Evolutionary conservation across 2,329 filamentous ascomycete species (phyloP), one percentile per base, ranked within the genome.

Genomic region (Fusarium nisikadoi): DNA sequence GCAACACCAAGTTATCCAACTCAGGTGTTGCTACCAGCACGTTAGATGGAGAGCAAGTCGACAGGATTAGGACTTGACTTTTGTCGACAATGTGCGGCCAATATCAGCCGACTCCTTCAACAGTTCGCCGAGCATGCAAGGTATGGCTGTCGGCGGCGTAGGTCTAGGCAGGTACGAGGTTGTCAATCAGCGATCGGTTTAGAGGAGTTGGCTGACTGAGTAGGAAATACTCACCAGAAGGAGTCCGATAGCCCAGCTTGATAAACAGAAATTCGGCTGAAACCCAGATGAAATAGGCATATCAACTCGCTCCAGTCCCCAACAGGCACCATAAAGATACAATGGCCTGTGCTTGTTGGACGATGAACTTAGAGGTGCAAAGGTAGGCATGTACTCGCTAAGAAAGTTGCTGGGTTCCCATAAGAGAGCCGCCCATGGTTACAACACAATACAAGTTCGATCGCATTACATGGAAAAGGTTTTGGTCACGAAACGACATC

Each of bases 231-330:
- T 19, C 35, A 11, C 2, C 35, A 36, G 35, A 36, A 31, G 33
- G 11, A 50, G 16, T 33, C 6, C 13, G 1, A 4, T 5, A 2
- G 1, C 13, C 13, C n/a, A 7, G 46, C 8, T 33, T 23, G 46
- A 19, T 16, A 16, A 23, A 14, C 6, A 12, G 6, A 4, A 23
- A 12, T 23, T 50, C 16, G 23, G 16, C n/a, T 23, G 29, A 8
- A 4, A 4, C 16, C 33, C 29, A 1, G 16, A 10, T 6, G 23
- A 23, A 2, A n/a, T 47, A 6, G 17, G 27, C 6, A 31, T 23
- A 23, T 33, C n/a, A 33, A 9, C 16, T 49, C 33, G 46, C 33
- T 23, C 8, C 11, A 9, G 2, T 12, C 16, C 20, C n/a, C 12
- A 13, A 16, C n/a, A 19, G n/a, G n/a, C 46, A 49, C 7, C 29